Base-by-base conservation (phyloP, 2,329 filamentous ascomycete genomes). In the Cercospora sp. region DNA sequence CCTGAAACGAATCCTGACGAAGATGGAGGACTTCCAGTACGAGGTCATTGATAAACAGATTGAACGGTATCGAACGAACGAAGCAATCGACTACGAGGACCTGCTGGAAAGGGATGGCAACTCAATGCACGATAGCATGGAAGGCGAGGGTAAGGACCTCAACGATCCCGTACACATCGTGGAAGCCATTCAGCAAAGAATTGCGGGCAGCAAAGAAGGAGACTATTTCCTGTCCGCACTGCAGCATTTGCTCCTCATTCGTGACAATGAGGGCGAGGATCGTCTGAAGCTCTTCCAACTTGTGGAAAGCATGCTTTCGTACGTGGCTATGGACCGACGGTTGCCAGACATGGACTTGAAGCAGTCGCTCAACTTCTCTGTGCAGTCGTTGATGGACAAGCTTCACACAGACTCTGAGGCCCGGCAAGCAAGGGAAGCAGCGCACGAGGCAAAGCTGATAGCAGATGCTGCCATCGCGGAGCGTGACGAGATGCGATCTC, bases 21-120 rank as follows among this genome's bases (percentile, higher is more conserved):
- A 98, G 86, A 98, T 98, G 95, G 94, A 97, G 80, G 91, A 88
- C 53, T 98, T 99, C 83, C 94, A 98, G 80, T 99, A 98, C 82
- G 95, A 99, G 75, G 88, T 96, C 75, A 95, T 99, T 74, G 94
- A 98, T 85, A 98, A 97, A 85, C 95, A 99, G 82, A 91, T 98
- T 76, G 94, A 97, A 79, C 89, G 90, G 64, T 99, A 95, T 83
- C 89, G 92, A 67, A 90, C 91, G 70, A 97, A 98, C 78, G 94
- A 98, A 81, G 93, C 93, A 64, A 96, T 98, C 79, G 95, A 99
- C 82, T 98, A 98, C 78, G 95, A 99, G 82, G 95, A 98, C 79
- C 90, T 97, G 80, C 87, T 98, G 58, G 94, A 98, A 80, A 87
- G 90, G 70, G 95, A 98, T 81, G 92, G 90, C 75, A 94, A 89